phyloP scores from a whole-genome alignment of 1,284 basidiomycete species.

The Coniferiporia sulphurascens region DNA sequence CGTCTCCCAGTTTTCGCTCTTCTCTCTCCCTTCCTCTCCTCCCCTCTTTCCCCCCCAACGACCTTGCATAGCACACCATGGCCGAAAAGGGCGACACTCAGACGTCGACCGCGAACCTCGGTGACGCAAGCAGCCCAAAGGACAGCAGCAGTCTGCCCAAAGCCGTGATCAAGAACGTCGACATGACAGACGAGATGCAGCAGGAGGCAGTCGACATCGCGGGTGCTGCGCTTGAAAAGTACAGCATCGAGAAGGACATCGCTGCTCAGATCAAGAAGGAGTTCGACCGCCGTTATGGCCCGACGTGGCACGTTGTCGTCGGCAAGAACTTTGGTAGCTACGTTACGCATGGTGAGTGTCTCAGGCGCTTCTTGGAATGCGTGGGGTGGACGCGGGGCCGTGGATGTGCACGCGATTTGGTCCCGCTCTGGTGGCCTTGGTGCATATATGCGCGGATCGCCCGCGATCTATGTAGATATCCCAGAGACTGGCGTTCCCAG shows the following conservation, averaged over 20 bases:
- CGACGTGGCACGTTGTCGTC: slow-evolving; percentile 98
- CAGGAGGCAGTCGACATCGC: slow-evolving; percentile 88
- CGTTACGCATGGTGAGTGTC: slow-evolving; percentile 85
- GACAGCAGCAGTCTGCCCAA: slow-evolving; percentile 46
- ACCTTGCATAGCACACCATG: not conserved
- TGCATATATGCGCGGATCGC: not conserved
- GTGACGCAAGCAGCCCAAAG: not conserved
- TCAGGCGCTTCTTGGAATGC: not conserved
- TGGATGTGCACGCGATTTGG: not conserved
- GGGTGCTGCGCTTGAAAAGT: slow-evolving; percentile 80
- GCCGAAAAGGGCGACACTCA: slow-evolving; percentile 12
- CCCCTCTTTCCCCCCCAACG: not conserved
- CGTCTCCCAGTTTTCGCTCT: not conserved
- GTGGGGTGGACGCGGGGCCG: not conserved
- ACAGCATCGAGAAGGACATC: slow-evolving; percentile 95
- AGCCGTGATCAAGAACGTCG: slow-evolving; percentile 94
- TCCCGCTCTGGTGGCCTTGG: not conserved
- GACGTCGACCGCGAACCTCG: slow-evolving; percentile 4
- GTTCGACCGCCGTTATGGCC: slow-evolving; percentile 86
- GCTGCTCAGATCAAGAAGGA: slow-evolving; percentile 98
- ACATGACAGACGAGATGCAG: slow-evolving; percentile 97
- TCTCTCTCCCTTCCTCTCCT: not conserved
- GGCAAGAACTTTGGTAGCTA: slow-evolving; percentile 98
- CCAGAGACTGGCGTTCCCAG: not conserved
- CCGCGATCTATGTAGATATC: slow-evolving; percentile 16